Evolutionary conservation across 2,329 filamentous ascomycete species (phyloP).

Genomic region (Ascochyta viciae-villosae): DNA sequence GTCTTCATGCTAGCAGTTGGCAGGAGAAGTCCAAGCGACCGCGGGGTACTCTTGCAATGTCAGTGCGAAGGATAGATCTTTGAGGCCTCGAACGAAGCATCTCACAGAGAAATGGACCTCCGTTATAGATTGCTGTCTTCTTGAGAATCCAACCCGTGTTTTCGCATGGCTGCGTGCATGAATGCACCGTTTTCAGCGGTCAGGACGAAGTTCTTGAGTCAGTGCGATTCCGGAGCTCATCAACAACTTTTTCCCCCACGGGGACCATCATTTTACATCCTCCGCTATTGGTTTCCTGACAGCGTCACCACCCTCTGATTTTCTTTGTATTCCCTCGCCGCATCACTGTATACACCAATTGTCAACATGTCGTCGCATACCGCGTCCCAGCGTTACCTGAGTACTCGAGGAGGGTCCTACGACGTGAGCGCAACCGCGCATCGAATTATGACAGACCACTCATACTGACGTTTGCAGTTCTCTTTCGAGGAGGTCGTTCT

Average conservation of each 20-base stretch:
- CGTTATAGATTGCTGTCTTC: background rate
- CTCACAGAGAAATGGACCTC: background rate
- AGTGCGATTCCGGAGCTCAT: conserved; percentile 38
- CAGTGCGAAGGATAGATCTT: background rate
- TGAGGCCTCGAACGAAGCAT: background rate
- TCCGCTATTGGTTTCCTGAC: conserved; percentile 17
- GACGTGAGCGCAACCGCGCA: conserved; percentile 55
- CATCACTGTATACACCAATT: conserved; percentile 1
- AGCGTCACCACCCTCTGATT: conserved; percentile 13
- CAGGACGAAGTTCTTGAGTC: conserved; percentile 31
- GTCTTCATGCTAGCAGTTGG: background rate
- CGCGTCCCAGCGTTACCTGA: conserved; percentile 67
- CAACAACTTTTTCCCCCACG: conserved; percentile 36
- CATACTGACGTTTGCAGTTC: conserved; percentile 61
- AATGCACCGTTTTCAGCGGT: conserved; percentile 14
- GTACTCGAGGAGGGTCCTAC: conserved; percentile 68
- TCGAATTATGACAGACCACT: conserved; percentile 1
- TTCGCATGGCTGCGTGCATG: background rate
- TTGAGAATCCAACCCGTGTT: background rate
- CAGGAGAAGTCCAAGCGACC: background rate
- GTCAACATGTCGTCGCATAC: conserved; percentile 55
- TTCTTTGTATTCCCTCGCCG: conserved; percentile 1
- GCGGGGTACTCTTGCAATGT: background rate
- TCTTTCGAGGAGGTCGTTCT: conserved; percentile 92
- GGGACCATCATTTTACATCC: conserved; percentile 22